Evolutionary conservation across 768 basidiomycete genomes (phyloP).

Genomic region (Leccinum subgranulosum): DNA sequence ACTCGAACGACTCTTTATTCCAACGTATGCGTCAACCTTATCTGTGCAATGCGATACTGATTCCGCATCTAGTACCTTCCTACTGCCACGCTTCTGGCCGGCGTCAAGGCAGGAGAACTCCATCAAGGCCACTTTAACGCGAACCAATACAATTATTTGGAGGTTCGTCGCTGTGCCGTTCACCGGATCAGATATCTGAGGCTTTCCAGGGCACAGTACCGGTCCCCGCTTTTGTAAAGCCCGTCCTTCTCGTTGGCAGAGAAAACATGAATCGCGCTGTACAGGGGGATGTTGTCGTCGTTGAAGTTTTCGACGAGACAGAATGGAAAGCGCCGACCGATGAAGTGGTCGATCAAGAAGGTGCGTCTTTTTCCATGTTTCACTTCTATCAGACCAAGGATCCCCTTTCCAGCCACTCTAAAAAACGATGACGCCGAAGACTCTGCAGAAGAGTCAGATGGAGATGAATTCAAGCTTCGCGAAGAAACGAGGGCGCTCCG

Average conservation of each 20-base stretch:
- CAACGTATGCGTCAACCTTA: conserved; percentile 48
- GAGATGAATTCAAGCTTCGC: conserved; percentile 34
- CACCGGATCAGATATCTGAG: not conserved
- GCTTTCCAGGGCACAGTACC: conserved; percentile 71
- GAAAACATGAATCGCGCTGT: conserved; percentile 96
- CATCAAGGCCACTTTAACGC: conserved; percentile 95
- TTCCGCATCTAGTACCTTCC: conserved; percentile 65
- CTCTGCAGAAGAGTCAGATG: conserved; percentile 57
- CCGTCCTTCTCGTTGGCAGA: conserved; percentile 80
- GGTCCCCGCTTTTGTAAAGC: conserved; percentile 68
- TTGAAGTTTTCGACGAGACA: conserved; percentile 80
- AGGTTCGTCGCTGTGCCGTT: conserved; percentile 44
- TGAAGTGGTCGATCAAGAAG: conserved; percentile 92
- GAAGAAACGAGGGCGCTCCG: conserved; percentile 42
- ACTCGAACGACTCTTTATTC: conserved; percentile 66
- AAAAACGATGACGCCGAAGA: conserved; percentile 87
- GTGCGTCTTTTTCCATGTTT: conserved; percentile 38
- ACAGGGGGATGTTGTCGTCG: conserved; percentile 88
- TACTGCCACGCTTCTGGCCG: conserved; percentile 66
- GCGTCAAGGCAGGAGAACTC: conserved; percentile 78
- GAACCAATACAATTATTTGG: conserved; percentile 93
- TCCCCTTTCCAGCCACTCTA: conserved; percentile 54
- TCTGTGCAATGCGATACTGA: not conserved
- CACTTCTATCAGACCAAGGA: not conserved
- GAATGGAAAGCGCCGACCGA: conserved; percentile 94